Base-by-base conservation (phyloP, 1,139 yeast species). In the Geotrichum europaeum region DNA sequence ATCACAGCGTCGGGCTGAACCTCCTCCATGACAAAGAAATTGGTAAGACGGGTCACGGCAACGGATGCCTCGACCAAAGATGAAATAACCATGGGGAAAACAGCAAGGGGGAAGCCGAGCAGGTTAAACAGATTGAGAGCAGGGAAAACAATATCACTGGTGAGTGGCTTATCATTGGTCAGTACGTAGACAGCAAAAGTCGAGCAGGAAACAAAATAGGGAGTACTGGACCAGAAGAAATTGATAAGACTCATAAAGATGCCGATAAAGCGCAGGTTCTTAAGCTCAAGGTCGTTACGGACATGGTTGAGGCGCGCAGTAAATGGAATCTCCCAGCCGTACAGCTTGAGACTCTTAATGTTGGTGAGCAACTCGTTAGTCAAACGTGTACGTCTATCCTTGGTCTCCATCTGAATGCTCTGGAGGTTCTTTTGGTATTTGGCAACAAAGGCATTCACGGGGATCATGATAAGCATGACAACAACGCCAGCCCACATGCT, bases 401-500 rank as follows among this genome's bases (percentile, higher is more conserved):
- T 84, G 66, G 82, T 80, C 64, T 79, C 79, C 84, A 91, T 83
- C 69, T 86, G 89, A 57, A 80, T 75, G 73, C 91, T 86, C 75
- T 94, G 99, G 65, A 92, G 78, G 15, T 74, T 78, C 75, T 87
- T 90, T 75, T 89, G 96, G 65, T 79, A 77, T 67, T 82, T 81
- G 63, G 96, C 94, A 65, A 94, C 79, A 49, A 78, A 74, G 1
- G 92, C 86, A 72, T 94, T 94, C 60, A 91, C 72, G 10, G 98
- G 97, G 67, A 94, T 86, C 86, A 92, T 87, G 56, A 92, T 71
- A 7, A 88, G 72, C 86, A 94, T 86, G 63, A 94, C 84, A 18
- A 81, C 75, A 32, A 94, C 96, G 74, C 99, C 99, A 53, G 96
- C 88, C 97, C 98, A 92, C 98, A 94, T 94, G 34, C 96, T 82